Conservation (phyloP, 1,139 yeast genomes). For the Torulaspora globosa region DNA sequence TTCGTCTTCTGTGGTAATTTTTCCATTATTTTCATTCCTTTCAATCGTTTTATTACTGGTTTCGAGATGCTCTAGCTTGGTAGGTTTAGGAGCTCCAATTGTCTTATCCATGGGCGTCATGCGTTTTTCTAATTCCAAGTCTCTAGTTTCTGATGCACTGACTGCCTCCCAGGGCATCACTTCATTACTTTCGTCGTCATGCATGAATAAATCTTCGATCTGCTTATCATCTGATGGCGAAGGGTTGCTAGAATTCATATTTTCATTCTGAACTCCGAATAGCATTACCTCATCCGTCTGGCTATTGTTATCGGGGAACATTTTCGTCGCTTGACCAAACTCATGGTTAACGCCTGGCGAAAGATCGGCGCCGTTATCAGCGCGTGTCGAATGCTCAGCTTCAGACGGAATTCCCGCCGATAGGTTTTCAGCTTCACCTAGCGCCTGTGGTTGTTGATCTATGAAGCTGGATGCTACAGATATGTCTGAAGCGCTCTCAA, state of each 20-base stretch:
- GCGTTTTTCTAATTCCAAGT: background rate
- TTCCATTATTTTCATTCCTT: background rate
- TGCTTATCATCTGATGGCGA: constrained; percentile 6
- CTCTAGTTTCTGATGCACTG: background rate
- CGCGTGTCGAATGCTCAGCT: background rate
- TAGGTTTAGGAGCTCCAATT: no score
- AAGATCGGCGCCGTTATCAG: background rate
- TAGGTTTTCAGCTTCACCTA: no score
- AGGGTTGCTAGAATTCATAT: background rate
- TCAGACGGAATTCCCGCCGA: background rate
- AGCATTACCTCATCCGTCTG: constrained; percentile 6
- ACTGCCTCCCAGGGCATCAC: constrained; percentile 13
- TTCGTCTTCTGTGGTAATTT: background rate
- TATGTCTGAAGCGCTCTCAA: background rate
- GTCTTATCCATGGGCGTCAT: background rate
- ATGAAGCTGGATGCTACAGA: background rate
- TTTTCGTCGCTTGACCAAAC: background rate
- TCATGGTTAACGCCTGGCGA: background rate
- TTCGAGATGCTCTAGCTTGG: background rate
- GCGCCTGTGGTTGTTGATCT: background rate
- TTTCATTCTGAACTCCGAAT: constrained; percentile 4
- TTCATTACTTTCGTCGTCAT: constrained; percentile 9
- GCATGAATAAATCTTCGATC: constrained; percentile 18
- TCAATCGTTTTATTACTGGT: background rate
- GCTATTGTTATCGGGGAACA: background rate